These are phyloP conservation scores for barrel medic (Medicago truncatula) DNA, from an alignment of 306 rosid genomes.

Conservation along the genomic window MtrunA17r5.0-ANR NC_053048.1:36713501-36714000, in stretches of 20 bases:
- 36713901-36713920: conserved; percentile 57
- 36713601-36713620: too few species aligned
- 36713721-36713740: conserved; percentile 61
- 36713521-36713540: background rate
- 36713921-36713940: conserved; percentile 40
- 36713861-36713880: conserved; percentile 89
- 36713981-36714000: conserved; percentile 58
- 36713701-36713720: background rate
- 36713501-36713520: background rate
- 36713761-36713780: conserved; percentile 84
- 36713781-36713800: conserved; percentile 92
- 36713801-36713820: conserved; percentile 72
- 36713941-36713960: conserved; percentile 53
- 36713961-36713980: conserved; percentile 56
- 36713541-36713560: too few species aligned
- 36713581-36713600: too few species aligned
- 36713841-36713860: conserved; percentile 76
- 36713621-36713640: too few species aligned
- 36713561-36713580: too few species aligned
- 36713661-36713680: too few species aligned
- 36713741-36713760: conserved; percentile 85
- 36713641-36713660: too few species aligned
- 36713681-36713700: background rate
- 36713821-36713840: conserved; percentile 77
- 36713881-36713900: conserved; percentile 83